Evolutionary conservation across 768 basidiomycete species (phyloP), one percentile per base, ranked within the genome.

Genomic region (Gymnopilus dilepis): DNA sequence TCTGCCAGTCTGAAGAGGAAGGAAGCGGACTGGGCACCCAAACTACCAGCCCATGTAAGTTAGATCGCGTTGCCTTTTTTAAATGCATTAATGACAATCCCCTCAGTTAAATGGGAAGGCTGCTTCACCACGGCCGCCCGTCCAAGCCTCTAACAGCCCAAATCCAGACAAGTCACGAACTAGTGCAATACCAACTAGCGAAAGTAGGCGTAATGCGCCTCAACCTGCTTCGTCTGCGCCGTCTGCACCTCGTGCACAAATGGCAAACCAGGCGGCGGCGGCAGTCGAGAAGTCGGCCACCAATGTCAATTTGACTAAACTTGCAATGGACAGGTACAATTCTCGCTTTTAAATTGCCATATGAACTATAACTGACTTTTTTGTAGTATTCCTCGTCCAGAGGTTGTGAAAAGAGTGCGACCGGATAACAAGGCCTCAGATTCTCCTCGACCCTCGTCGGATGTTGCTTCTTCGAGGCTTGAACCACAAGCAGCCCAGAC

Each of bases 1-100:
- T 84, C 86, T 17, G 89, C 91, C 4, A 85, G 86, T 69, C 75
- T 93, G 69, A 91, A 90, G 75, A 91, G 89, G 69, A 82, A 89
- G 31, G 90, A 92, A 70, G 62, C 83, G 4, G 71, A 85, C 21
- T 91, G 89, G 81, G 61, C 71, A 21, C 69, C 78, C 33, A 78
- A 77, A 54, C 65, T 37, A 26, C 64, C 56, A 71, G 76, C 62
- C 72, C 77, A 63, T 24, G 71, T 65, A 50, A 19, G 58, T 52
- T 21, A 50, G 13, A 26, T 31, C 22, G 57, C 26, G 6, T 37
- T 41, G 33, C 30, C 4, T 12, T 15, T 45, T 42, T 26, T 26
- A 40, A 56, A 41, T 52, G n/a, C 21, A n/a, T 30, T 43, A n/a
- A n/a, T 51, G 31, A 22, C 40, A 24, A 8, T 21, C 54, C 45